Conservation (phyloP, 2,329 filamentous ascomycete genomes). For the Diaporthe vaccinii region DNA sequence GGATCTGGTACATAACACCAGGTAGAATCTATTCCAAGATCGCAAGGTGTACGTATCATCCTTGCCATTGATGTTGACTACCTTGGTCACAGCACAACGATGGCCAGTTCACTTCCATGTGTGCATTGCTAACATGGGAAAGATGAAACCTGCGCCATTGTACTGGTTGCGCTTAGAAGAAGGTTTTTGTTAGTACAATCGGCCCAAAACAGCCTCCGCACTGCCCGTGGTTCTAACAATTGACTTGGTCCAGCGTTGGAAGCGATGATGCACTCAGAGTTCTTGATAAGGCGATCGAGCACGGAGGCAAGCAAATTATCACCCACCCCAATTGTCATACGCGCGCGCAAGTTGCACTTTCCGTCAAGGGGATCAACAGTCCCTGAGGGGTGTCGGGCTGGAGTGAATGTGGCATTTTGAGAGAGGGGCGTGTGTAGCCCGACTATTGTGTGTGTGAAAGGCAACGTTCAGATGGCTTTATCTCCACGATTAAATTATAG, state of each 20-base stretch:
- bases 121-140: not conserved
- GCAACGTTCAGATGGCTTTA: not conserved
- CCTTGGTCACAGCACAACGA: too few relatives aligned
- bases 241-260: not conserved
- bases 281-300: not conserved
- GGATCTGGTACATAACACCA: not conserved
- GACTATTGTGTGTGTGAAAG: not conserved
- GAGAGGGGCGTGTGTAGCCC: too few relatives aligned
- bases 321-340: not conserved
- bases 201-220: too few relatives aligned
- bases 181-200: not conserved
- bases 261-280: not conserved
- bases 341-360: too few relatives aligned
- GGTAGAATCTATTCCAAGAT: not conserved
- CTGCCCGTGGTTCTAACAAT: not conserved
- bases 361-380: too few relatives aligned
- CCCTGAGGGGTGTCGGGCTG: too few relatives aligned
- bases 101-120: not conserved
- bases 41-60: not conserved
- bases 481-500: not conserved
- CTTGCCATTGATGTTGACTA: not conserved
- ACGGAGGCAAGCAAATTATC: not conserved
- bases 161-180: accelerated
- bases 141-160: not conserved
- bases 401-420: too few relatives aligned